Percentiles rank a stretch among this genome's conserved stretches.
Conservation (phyloP, 129 eudicot species). For the Rutidosis leptorrhynchoides region DNA sequence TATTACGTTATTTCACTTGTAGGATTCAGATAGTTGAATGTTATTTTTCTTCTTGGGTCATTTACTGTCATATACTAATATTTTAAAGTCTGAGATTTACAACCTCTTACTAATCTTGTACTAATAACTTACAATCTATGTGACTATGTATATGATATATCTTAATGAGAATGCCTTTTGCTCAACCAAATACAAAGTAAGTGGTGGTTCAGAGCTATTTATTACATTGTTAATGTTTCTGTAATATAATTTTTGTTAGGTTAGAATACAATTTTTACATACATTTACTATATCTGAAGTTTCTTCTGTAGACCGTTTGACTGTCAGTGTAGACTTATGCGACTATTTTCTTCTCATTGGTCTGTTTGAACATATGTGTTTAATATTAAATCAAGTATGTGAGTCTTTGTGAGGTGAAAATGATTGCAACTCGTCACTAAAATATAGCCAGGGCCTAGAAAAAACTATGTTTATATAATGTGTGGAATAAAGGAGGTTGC, state of each 20-base stretch:
- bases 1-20: neutral
- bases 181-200: neutral
- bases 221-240: no score
- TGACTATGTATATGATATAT: neutral
- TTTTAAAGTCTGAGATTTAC: neutral
- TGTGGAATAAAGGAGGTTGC: neutral
- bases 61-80: neutral
- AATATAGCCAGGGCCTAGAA: neutral
- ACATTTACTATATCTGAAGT: neutral
- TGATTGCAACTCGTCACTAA: neutral
- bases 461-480: neutral
- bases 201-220: neutral
- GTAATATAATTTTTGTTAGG: neutral
- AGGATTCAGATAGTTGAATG: neutral
- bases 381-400: neutral
- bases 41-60: no score
- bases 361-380: neutral
- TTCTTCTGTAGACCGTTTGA: neutral
- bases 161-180: neutral
- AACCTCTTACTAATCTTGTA: no score
- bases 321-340: neutral
- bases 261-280: neutral
- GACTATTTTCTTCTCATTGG: neutral
- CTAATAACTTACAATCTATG: no score
- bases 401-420: neutral